Evolutionary conservation across 306 rosid genomes (phyloP), one percentile per base, ranked within the genome.

Genomic region (Lithocarpus polystachyus): DNA sequence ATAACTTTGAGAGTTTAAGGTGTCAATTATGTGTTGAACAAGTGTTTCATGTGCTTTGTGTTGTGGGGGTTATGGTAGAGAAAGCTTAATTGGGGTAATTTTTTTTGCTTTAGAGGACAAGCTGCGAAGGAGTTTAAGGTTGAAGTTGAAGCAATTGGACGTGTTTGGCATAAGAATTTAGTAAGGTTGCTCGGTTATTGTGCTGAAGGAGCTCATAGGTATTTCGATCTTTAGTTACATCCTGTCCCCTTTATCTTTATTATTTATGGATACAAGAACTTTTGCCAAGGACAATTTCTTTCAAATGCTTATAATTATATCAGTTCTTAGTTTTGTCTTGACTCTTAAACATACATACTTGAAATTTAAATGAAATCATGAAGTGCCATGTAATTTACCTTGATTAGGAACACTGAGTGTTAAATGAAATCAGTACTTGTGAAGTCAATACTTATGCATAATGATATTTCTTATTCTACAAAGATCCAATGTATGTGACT

Each of bases 71-170:
- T 33, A 20, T 68, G 22, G 19, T 20, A 52, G 52, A 24, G 61
- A 73, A 73, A 56, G 84, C 24, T 72, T 64, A 67, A 67, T 35
- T 18, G 52, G 22, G 29, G 8, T 79, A 9, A 43, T 68, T 72
- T 43, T 23, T 19, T 48, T 74, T 69, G 75, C 35, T 54, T 68
- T 71, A 89, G 93, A 80, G 90, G 93, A 76, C 92, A 89, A 80
- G 92, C 90, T 40, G 92, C 87, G 86, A 89, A 77, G 83, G 90
- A 89, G 84, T 89, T 89, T 79, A 87, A 87, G 85, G 92, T 87
- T 37, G 92, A 87, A 81, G 92, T 89, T 68, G 92, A 89, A 85
- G 92, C 90, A 35, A 89, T 89, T 81, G 92, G 92, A 29, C 87
- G 92, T 29, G 92, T 89, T 73, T 84, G 92, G 23, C 92, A 89